Conservation (phyloP, 2,329 filamentous ascomycete species). For the Ilyonectria sp. region DNA sequence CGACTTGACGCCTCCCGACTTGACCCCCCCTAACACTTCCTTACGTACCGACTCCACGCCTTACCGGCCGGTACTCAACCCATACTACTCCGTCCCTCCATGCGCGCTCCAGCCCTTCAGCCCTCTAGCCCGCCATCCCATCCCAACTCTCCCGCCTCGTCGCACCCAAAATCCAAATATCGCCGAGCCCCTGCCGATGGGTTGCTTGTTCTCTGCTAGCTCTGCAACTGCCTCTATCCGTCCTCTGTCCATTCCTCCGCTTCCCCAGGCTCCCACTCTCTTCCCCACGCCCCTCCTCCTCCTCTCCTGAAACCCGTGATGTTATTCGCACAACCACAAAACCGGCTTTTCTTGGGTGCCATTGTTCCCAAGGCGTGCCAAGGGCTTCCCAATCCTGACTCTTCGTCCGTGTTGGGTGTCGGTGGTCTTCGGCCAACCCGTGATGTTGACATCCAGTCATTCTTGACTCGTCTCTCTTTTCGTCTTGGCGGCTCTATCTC, state of each 20-base stretch:
- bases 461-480: background rate
- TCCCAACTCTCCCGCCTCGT: conserved; percentile 7
- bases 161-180: conserved; percentile 13
- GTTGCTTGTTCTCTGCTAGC: background rate
- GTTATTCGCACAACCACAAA: conserved; percentile 20
- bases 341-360: conserved; percentile 11
- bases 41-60: no score
- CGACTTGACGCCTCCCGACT: no score
- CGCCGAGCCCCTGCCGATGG: conserved; percentile 28
- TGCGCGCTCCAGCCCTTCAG: background rate
- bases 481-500: background rate
- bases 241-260: background rate
- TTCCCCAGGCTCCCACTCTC: background rate
- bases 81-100: background rate
- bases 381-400: background rate
- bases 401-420: background rate
- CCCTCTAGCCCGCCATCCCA: background rate
- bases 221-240: background rate
- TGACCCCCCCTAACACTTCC: no score
- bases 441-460: background rate
- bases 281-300: background rate
- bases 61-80: no score
- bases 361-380: background rate
- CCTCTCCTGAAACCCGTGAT: conserved; percentile 5
- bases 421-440: conserved; percentile 2